Evolutionary conservation across 228 moss, liverwort and hornwort species (phyloP), one percentile per base, ranked within the genome.

Genomic region (Sphagnum fallax): DNA sequence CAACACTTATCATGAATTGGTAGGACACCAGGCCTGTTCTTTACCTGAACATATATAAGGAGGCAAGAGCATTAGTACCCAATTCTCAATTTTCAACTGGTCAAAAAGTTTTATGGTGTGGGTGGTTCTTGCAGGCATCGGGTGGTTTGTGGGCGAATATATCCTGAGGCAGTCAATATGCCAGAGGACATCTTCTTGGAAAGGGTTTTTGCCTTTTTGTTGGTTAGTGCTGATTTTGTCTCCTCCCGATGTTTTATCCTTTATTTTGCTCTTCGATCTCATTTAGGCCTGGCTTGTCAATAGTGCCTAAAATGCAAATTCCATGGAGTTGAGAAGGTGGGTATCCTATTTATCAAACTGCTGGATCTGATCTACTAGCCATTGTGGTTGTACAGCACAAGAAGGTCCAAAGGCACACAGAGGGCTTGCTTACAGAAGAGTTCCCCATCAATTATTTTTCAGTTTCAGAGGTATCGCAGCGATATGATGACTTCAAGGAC

Each of bases 381-480:
- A 32, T 32, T 32, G 32, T 32, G 32, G 12, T 55, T 32, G 67
- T 69, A 82, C 93, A 96, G 96, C 68, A 90, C 77, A 93, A 93
- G 78, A 97, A 82, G 52, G 60, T 91, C 32, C 97, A 91, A 13
- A 82, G 97, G 70, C 90, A 88, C 64, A 97, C 97, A 2, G 97
- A 97, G 81, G 97, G 97, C 52, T 79, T 97, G 78, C 77, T 97
- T 65, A 72, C 81, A 6, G 90, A 90, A 2, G 81, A 88, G 70
- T 97, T 97, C 69, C 97, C 93, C 59, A 87, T 90, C 75, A 97
- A 97, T 68, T 97, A 97, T 70, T 97, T 97, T 68, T 90, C 97
- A 5, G 97, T 97, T 13, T 97, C 97, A 0, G 89, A 90, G 75
- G 91, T 97, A 8, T 88, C 91, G 0, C 93, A 93, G 50, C 77